Percentiles rank a stretch among this genome's conserved stretches.
Conservation (phyloP, 1,284 basidiomycete species). For the Pisolithus thermaeus region DNA sequence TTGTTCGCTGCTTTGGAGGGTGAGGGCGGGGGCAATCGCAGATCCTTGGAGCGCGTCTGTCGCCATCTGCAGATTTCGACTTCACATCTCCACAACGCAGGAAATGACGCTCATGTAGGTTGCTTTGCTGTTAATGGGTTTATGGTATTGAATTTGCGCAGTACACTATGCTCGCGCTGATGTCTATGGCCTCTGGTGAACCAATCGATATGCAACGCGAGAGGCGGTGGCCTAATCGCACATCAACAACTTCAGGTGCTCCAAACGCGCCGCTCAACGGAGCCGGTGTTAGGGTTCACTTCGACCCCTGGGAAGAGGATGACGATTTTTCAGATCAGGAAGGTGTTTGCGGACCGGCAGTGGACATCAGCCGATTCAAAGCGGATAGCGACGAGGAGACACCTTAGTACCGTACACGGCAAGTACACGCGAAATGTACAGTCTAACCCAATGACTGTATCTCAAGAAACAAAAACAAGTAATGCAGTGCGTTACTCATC, state of each 20-base stretch:
- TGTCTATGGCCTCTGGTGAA: slow-evolving; percentile 63
- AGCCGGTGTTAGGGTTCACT: slow-evolving; percentile 48
- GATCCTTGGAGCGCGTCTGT: slow-evolving; percentile 54
- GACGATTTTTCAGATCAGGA: slow-evolving; percentile 55
- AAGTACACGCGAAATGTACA: not conserved
- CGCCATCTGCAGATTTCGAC: slow-evolving; percentile 53
- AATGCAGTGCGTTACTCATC: slow-evolving; percentile 23
- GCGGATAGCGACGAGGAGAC: slow-evolving; percentile 4
- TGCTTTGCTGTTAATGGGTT: not conserved
- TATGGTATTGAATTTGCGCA: slow-evolving; percentile 21
- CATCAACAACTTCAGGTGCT: slow-evolving; percentile 10
- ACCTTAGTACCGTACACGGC: slow-evolving; percentile 3
- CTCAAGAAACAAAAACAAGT: not conserved
- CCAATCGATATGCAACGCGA: slow-evolving; percentile 68
- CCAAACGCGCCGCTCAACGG: slow-evolving; percentile 15
- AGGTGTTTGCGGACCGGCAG: slow-evolving; percentile 35
- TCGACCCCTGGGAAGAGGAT: slow-evolving; percentile 55
- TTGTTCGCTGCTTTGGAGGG: slow-evolving; percentile 69
- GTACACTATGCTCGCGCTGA: slow-evolving; percentile 63
- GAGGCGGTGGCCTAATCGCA: slow-evolving; percentile 66
- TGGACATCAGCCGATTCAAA: slow-evolving; percentile 7
- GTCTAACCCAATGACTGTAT: not conserved
- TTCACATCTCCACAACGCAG: slow-evolving; percentile 70
- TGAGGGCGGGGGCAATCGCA: slow-evolving; percentile 43
- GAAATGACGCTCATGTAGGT: slow-evolving; percentile 77